Conservation (phyloP, 2,329 filamentous ascomycete species). For the Metarhizium rileyi region DNA sequence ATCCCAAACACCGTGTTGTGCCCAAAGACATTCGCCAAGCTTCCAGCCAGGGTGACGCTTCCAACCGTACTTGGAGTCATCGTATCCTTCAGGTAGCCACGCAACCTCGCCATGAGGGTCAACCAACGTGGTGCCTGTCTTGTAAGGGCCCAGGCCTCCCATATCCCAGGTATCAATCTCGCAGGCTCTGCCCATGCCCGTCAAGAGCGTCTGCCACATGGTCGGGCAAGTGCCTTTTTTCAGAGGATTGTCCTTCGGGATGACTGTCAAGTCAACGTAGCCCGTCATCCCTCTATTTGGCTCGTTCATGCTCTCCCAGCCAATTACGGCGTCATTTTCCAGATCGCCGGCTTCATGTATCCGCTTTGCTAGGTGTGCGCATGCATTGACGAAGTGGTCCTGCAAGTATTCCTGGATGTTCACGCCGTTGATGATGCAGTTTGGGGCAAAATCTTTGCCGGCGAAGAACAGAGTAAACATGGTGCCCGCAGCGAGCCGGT, state of each 20-base stretch:
- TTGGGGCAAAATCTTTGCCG: constrained; percentile 85
- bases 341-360: constrained; percentile 87
- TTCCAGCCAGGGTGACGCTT: constrained; percentile 82
- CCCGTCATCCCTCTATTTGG: constrained; percentile 84
- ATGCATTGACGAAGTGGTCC: constrained; percentile 72
- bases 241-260: constrained; percentile 79
- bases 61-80: constrained; percentile 85
- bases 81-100: constrained; percentile 75
- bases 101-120: constrained; percentile 79
- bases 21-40: constrained; percentile 92
- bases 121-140: constrained; percentile 71
- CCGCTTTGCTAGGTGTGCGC: constrained; percentile 68
- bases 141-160: constrained; percentile 84
- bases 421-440: constrained; percentile 85
- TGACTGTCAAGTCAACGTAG: constrained; percentile 66
- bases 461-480: constrained; percentile 94
- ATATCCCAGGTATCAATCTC: constrained; percentile 92
- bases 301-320: constrained; percentile 96
- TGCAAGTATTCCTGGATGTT: constrained; percentile 97
- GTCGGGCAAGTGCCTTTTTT: constrained; percentile 92
- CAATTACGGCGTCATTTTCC: constrained; percentile 77
- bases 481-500: constrained; percentile 72
- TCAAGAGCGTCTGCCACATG: constrained; percentile 86
- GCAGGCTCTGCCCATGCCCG: constrained; percentile 80
- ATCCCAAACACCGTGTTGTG: constrained; percentile 95